Percentiles rank a stretch among this genome's conserved stretches.
phyloP scores from a whole-genome alignment of 192 early-diverging fungal species.

The Paraglomus occultum region DNA sequence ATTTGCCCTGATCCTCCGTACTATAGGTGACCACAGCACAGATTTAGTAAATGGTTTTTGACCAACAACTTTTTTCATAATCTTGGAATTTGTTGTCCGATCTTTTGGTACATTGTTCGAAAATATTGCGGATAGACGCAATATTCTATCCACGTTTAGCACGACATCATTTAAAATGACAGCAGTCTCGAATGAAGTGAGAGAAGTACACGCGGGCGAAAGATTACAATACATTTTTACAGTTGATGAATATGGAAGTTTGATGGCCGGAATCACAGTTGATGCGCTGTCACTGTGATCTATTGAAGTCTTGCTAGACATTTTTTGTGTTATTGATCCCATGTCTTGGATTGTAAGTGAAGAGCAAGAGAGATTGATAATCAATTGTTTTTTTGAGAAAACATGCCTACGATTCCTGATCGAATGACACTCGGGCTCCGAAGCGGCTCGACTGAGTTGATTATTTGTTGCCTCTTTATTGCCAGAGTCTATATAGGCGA shows the following conservation, averaged over 20 bases:
- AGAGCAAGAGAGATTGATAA: slow-evolving; percentile 29
- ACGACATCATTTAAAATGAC: slow-evolving; percentile 15
- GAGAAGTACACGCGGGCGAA: slow-evolving; percentile 38
- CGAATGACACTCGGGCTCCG: slow-evolving; percentile 35
- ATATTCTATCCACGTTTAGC: slow-evolving; percentile 26
- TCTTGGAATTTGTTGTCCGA: not conserved
- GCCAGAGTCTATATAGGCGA: slow-evolving; percentile 28
- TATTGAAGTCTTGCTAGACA: not conserved
- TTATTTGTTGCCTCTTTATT: not conserved
- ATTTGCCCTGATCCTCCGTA: not conserved
- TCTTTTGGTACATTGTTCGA: slow-evolving; percentile 8
- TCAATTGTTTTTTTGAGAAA: slow-evolving; percentile 43
- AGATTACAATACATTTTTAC: slow-evolving; percentile 40
- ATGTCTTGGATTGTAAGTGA: slow-evolving; percentile 23
- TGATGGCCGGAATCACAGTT: slow-evolving; percentile 4
- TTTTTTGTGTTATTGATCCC: slow-evolving; percentile 24
- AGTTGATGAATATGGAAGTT: slow-evolving; percentile 25
- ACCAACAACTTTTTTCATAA: not conserved
- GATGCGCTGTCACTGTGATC: not conserved
- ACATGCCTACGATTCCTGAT: slow-evolving; percentile 39
- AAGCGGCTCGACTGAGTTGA: not conserved
- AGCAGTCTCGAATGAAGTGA: slow-evolving; percentile 36
- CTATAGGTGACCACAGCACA: not conserved
- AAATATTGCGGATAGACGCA: slow-evolving; percentile 16
- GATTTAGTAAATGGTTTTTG: not conserved